Conservation (phyloP, 2,329 filamentous ascomycete species). For the Xylariaceae sp. region DNA sequence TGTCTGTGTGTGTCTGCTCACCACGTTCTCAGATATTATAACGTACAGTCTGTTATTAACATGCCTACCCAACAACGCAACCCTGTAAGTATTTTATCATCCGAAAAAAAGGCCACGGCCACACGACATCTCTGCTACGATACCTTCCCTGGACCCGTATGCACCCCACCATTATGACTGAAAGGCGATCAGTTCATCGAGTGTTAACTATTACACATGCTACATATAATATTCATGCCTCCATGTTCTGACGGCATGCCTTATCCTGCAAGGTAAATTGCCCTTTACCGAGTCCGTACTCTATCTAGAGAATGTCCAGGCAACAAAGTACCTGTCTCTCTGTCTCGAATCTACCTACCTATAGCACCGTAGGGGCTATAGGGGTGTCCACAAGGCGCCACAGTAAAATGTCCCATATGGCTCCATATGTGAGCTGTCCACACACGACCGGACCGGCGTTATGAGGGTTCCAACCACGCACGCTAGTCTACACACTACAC, state of each 20-base stretch:
- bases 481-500: background rate
- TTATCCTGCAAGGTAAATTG: slow-evolving; percentile 5
- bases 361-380: background rate
- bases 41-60: too few species aligned
- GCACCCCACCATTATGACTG: slow-evolving; percentile 14
- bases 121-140: background rate
- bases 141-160: background rate
- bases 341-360: too few species aligned
- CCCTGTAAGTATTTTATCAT: too few species aligned
- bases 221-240: background rate
- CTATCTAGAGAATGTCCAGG: too few species aligned
- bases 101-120: background rate
- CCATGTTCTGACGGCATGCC: slow-evolving; percentile 2
- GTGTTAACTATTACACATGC: background rate
- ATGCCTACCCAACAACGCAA: too few species aligned
- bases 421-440: background rate
- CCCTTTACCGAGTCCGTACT: background rate
- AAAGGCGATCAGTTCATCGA: slow-evolving; percentile 11
- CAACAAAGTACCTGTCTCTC: too few species aligned
- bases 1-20: too few species aligned
- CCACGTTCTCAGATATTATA: too few species aligned
- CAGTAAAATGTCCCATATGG: background rate
- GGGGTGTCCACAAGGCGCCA: background rate
- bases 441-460: background rate
- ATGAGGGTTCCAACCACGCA: background rate